Evolutionary conservation across 139 green algal species (phyloP).

Genomic region (Ettlia oleoabundans): DNA sequence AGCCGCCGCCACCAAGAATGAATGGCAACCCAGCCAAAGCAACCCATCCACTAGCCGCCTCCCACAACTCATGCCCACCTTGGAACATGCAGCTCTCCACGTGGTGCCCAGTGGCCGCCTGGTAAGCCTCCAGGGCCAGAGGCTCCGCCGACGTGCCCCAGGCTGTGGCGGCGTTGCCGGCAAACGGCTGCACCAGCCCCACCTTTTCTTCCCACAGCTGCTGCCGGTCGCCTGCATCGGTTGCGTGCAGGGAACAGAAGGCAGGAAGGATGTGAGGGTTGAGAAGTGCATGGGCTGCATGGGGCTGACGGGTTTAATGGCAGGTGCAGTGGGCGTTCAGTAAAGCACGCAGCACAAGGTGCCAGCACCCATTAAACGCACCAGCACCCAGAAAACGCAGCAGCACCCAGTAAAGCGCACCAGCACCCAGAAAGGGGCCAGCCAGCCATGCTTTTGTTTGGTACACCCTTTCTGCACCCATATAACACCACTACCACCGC

Average conservation of each 20-base stretch:
- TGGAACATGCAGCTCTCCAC: constrained; percentile 47
- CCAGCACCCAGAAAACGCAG: too few species aligned
- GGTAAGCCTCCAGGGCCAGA: constrained; percentile 58
- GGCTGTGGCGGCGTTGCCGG: constrained; percentile 71
- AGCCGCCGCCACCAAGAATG: neutral
- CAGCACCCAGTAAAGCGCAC: too few species aligned
- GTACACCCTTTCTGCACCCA: too few species aligned
- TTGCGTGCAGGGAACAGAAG: too few species aligned
- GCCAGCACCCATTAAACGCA: too few species aligned
- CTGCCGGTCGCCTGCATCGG: constrained; percentile 47
- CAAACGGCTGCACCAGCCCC: constrained; percentile 61
- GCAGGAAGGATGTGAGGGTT: neutral
- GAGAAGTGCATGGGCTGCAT: neutral
- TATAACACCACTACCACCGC: too few species aligned
- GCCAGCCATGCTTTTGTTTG: too few species aligned
- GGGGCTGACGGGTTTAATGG: too few species aligned
- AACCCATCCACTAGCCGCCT: neutral
- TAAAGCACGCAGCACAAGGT: too few species aligned
- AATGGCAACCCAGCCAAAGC: neutral
- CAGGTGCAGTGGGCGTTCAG: too few species aligned
- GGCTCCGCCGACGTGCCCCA: constrained; percentile 69
- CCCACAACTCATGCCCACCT: neutral
- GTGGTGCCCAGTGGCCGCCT: constrained; percentile 33
- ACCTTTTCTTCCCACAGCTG: constrained; percentile 83
- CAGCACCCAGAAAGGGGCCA: too few species aligned